Base-by-base conservation (phyloP, 768 basidiomycete species). In the Rickenella mellea region DNA sequence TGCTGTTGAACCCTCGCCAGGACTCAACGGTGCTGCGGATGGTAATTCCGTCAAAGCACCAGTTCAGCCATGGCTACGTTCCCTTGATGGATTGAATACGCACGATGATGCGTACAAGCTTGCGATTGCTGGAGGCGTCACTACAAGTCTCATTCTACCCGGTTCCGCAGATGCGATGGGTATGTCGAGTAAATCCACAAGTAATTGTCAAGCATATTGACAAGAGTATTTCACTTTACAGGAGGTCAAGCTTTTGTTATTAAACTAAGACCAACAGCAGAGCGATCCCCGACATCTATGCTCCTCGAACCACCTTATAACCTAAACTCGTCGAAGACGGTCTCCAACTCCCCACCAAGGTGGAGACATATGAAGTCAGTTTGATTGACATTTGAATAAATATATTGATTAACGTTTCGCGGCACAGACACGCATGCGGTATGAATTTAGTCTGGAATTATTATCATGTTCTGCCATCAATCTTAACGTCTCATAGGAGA, bases 291-390 rank as follows among this genome's bases (percentile, higher is more conserved):
- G 2, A 73, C 76, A 5, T 76, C 80, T 0, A 80, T 85, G 79
- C 62, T 87, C 8, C 61, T 93, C 20, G 88, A 91, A 48, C 76
- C 81, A 6, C 83, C 86, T 0, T 80, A 71, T 48, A 67, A 70
- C 26, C 66, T 83, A 44, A 74, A 83, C 51, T 55, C 48, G 64
- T 78, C 40, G 56, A 63, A 64, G 39, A 59, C 67, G 5, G 64
- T 76, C 47, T 58, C 63, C 27, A 55, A 66, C 32, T 48, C 61
- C 19, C 71, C 74, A 10, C 69, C 73, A 14, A 64, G 79, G 24
- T 86, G 81, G 78, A 67, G 86, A 43, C 80, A 89, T 55, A 81
- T 90, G 65, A 88, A 89, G 77, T 78, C 48, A 53, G 71, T 59
- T 6, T 17, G 26, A 11, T 41, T 21, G 5, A 38, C 8, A 30